phyloP scores from a whole-genome alignment of 768 basidiomycete species.

The Rubroboletus satanas region DNA sequence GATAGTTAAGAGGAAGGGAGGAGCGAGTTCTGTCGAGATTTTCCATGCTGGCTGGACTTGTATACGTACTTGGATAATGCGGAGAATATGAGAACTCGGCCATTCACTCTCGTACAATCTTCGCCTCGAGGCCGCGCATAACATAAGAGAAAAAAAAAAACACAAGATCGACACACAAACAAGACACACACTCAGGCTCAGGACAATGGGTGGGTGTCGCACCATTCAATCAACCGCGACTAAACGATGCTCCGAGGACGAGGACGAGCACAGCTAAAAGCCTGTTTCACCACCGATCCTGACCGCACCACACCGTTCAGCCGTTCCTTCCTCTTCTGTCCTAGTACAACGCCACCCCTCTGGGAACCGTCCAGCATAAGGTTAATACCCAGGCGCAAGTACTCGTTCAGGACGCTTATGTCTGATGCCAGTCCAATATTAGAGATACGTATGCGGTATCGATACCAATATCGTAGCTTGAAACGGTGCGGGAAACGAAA shows the following conservation, averaged over 20 bases:
- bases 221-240: not conserved
- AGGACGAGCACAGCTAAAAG: not conserved
- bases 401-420: conserved; percentile 10
- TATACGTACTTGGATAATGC: conserved; percentile 31
- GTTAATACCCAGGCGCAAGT: conserved; percentile 7
- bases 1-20: conserved; percentile 5
- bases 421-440: conserved; percentile 22
- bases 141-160: not conserved
- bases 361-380: conserved; percentile 10
- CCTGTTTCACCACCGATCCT: conserved; percentile 2
- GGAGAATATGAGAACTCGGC: conserved; percentile 9
- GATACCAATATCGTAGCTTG: conserved; percentile 16
- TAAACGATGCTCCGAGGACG: not conserved
- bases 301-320: not conserved
- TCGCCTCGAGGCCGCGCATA: conserved; percentile 30
- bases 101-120: conserved; percentile 8
- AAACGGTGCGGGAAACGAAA: conserved; percentile 15
- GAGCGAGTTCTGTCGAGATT: conserved; percentile 14
- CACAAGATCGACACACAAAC: not conserved
- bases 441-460: conserved; percentile 18
- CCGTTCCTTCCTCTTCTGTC: conserved; percentile 11
- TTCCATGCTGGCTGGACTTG: conserved; percentile 17
- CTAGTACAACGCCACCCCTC: conserved; percentile 1
- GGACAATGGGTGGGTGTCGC: conserved; percentile 9
- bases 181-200: not conserved